These are phyloP conservation scores for Volvariella volvacea DNA, from an alignment of 1,284 basidiomycete species.

Conservation along the genomic window DNA sequence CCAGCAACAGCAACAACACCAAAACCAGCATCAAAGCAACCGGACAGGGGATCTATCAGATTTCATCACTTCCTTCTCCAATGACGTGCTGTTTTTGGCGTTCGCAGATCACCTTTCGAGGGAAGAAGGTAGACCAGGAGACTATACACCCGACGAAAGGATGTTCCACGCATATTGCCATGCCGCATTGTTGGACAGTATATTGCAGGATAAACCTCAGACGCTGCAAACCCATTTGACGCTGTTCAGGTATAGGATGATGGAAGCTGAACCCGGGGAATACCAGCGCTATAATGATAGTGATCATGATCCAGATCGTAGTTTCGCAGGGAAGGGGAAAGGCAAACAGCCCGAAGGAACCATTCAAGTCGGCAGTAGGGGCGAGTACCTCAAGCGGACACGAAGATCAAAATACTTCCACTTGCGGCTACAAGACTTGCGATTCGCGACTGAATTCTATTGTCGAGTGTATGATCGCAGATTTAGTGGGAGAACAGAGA, in stretches of 20 bases:
- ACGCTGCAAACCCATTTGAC: conserved; percentile 71
- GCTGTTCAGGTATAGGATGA: conserved; percentile 59
- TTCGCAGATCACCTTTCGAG: conserved; percentile 74
- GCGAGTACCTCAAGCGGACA: neutral
- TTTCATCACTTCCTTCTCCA: conserved; percentile 81
- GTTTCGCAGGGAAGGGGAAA: conserved; percentile 2
- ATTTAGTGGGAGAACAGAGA: conserved; percentile 60
- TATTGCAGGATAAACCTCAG: conserved; percentile 82
- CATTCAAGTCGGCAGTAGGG: neutral
- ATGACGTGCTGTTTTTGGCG: conserved; percentile 67
- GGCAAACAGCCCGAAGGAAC: neutral
- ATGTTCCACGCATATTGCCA: conserved; percentile 71
- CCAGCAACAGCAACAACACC: no score
- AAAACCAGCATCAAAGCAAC: conserved; percentile 53
- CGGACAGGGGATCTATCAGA: conserved; percentile 70
- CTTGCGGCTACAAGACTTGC: conserved; percentile 60
- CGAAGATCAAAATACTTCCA: conserved; percentile 47
- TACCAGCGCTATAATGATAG: no score
- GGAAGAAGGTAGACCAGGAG: conserved; percentile 28
- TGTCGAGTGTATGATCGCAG: conserved; percentile 61
- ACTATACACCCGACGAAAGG: conserved; percentile 46
- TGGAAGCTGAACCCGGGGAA: conserved; percentile 30
- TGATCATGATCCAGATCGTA: no score
- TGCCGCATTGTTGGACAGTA: conserved; percentile 78
- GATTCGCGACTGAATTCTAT: conserved; percentile 69